phyloP scores from a whole-genome alignment of 768 basidiomycete species.

The Tulasnella sp. region DNA sequence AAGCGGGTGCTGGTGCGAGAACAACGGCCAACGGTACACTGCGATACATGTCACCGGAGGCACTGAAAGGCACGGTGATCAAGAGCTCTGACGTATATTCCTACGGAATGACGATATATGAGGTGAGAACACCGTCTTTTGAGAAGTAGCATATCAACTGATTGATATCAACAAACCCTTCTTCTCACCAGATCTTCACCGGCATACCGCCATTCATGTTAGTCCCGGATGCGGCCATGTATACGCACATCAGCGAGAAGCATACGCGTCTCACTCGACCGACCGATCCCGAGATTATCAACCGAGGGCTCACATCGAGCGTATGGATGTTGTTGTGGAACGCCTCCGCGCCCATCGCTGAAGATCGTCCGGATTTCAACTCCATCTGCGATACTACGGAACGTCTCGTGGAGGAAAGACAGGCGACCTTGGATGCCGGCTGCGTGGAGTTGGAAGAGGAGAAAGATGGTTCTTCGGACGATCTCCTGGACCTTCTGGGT shows the following conservation, averaged over 20 bases:
- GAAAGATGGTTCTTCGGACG: too few relatives aligned
- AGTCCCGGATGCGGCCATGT: background rate
- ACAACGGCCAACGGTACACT: background rate
- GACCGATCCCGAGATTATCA: background rate
- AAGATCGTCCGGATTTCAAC: background rate
- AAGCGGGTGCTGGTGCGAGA: too few relatives aligned
- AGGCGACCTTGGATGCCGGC: background rate
- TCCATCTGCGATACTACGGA: background rate
- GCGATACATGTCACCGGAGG: conserved; percentile 3
- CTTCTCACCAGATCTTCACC: background rate
- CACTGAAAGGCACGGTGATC: background rate
- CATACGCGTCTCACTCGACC: background rate
- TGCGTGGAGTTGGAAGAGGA: too few relatives aligned
- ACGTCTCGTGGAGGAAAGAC: background rate
- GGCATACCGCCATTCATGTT: background rate
- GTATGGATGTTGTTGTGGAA: background rate
- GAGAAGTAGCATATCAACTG: background rate
- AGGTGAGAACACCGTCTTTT: background rate
- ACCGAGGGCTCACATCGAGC: background rate
- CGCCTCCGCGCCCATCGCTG: background rate
- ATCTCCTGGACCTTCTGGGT: too few relatives aligned
- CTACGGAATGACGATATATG: background rate
- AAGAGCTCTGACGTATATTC: background rate
- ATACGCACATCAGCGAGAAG: background rate
- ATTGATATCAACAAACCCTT: background rate